These are phyloP conservation scores for Lasiodiplodia citricola DNA, from an alignment of 2,329 filamentous ascomycete species.

Conservation along the genomic window DNA sequence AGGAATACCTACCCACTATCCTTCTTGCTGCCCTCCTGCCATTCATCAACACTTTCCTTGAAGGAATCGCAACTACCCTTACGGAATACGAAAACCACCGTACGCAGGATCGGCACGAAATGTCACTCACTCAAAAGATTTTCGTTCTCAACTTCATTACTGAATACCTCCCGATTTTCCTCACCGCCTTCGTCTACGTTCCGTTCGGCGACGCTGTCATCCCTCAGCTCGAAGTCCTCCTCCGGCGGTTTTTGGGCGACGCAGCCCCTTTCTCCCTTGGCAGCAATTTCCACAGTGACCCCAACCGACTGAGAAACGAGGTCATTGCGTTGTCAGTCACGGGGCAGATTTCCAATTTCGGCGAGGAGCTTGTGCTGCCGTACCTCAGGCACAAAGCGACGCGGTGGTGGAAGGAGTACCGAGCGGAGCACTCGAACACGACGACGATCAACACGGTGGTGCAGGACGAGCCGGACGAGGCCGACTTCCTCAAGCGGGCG, in stretches of 20 bases:
- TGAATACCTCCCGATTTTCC: constrained; percentile 43
- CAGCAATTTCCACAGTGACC: constrained; percentile 35
- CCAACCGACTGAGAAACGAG: constrained; percentile 40
- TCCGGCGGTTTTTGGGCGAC: constrained; percentile 14
- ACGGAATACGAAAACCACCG: constrained; percentile 44
- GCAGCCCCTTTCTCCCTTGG: constrained; percentile 20
- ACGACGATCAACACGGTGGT: constrained; percentile 10
- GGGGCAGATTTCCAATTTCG: constrained; percentile 37
- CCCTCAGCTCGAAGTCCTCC: constrained; percentile 30
- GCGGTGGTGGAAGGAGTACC: constrained; percentile 40
- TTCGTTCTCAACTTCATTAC: constrained; percentile 44
- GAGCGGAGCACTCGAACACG: constrained; percentile 25
- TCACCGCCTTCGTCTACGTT: constrained; percentile 41
- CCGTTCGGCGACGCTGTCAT: constrained; percentile 37
- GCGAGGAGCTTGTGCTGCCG: constrained; percentile 39
- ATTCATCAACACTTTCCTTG: constrained; percentile 37
- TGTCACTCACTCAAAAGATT: constrained; percentile 42
- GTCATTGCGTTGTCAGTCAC: constrained; percentile 42
- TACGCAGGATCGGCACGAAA: constrained; percentile 39
- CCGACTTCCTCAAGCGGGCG: constrained; percentile 37
- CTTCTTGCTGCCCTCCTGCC: constrained; percentile 39
- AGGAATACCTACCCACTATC: constrained; percentile 43
- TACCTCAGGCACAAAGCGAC: constrained; percentile 37
- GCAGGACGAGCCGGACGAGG: constrained; percentile 38
- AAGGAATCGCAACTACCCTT: constrained; percentile 36